Percentiles rank a stretch among this genome's conserved stretches.
phyloP scores from a whole-genome alignment of 75 land plant species.

The Larix kaempferi region DNA sequence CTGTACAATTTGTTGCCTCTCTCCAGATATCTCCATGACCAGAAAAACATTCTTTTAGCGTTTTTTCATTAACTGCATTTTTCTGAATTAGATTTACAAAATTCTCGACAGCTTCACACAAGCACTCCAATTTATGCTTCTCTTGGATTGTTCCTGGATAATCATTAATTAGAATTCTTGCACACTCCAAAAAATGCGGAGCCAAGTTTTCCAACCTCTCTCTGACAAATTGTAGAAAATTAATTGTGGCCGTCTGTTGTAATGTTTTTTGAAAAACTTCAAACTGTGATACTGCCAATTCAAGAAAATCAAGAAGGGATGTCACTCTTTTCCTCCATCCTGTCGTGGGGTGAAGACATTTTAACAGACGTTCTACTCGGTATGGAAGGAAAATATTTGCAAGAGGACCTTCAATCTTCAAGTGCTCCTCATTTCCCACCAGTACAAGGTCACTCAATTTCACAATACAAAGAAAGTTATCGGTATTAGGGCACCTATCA shows the following conservation, averaged over 20 bases:
- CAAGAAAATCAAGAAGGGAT: conserved; percentile 42
- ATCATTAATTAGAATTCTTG: background rate
- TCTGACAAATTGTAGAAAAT: background rate
- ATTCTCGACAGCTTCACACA: too few relatives aligned
- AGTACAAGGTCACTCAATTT: conserved; percentile 56
- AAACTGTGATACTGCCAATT: conserved; percentile 21
- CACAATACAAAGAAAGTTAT: background rate
- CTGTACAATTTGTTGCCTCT: background rate
- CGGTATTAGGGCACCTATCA: background rate
- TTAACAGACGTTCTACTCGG: conserved; percentile 37
- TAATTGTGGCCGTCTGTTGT: background rate
- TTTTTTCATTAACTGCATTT: too few relatives aligned
- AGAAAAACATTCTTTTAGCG: too few relatives aligned
- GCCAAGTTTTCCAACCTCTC: background rate
- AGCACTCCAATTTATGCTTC: conserved; percentile 1
- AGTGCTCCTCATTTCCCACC: conserved; percentile 65
- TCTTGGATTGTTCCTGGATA: background rate
- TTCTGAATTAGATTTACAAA: too few relatives aligned
- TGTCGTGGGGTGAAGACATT: conserved; percentile 33
- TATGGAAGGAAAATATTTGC: conserved; percentile 50
- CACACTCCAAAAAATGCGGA: background rate
- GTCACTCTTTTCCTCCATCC: conserved; percentile 40
- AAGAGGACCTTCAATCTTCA: conserved; percentile 35
- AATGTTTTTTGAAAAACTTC: conserved; percentile 14
- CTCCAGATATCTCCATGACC: background rate